These are phyloP conservation scores for Tulasnella sp. DNA, from an alignment of 768 basidiomycete genomes.

Conservation along the genomic window DNA sequence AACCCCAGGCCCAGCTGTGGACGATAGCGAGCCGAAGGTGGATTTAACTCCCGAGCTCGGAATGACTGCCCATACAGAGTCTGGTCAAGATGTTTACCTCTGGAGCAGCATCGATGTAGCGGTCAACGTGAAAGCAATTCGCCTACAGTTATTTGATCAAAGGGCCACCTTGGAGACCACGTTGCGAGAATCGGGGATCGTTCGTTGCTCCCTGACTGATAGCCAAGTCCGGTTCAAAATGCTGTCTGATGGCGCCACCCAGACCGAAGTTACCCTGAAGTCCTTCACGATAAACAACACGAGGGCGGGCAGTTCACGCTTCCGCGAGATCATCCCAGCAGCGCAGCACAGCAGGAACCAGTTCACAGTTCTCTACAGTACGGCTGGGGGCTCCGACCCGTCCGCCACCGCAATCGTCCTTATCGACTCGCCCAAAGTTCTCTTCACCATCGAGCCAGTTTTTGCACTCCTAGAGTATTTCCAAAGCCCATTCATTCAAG, in stretches of 20 bases:
- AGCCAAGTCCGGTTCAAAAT: slow-evolving; percentile 72
- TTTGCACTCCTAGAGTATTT: slow-evolving; percentile 86
- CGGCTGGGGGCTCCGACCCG: slow-evolving; percentile 38
- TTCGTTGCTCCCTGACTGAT: slow-evolving; percentile 72
- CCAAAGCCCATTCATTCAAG: slow-evolving; percentile 43
- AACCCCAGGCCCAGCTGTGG: slow-evolving; percentile 19
- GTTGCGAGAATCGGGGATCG: slow-evolving; percentile 73
- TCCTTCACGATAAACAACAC: slow-evolving; percentile 91
- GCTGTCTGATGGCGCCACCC: slow-evolving; percentile 72
- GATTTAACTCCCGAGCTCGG: slow-evolving; percentile 36
- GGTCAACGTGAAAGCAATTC: slow-evolving; percentile 61
- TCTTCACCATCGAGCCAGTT: slow-evolving; percentile 87
- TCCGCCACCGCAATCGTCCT: slow-evolving; percentile 68
- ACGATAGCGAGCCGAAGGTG: slow-evolving; percentile 23
- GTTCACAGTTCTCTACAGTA: slow-evolving; percentile 86
- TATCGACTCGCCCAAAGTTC: slow-evolving; percentile 85
- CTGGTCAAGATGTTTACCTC: slow-evolving; percentile 34
- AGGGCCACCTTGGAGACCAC: slow-evolving; percentile 48
- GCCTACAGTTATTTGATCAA: slow-evolving; percentile 77
- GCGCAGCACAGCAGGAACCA: slow-evolving; percentile 82
- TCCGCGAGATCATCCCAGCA: slow-evolving; percentile 92
- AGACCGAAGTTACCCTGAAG: slow-evolving; percentile 79
- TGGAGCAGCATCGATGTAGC: slow-evolving; percentile 69
- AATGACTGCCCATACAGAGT: slow-evolving; percentile 25
- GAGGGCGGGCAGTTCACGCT: slow-evolving; percentile 68